Evolutionary conservation across 306 rosid species (phyloP).

Genomic region (Fragaria iinumae): DNA sequence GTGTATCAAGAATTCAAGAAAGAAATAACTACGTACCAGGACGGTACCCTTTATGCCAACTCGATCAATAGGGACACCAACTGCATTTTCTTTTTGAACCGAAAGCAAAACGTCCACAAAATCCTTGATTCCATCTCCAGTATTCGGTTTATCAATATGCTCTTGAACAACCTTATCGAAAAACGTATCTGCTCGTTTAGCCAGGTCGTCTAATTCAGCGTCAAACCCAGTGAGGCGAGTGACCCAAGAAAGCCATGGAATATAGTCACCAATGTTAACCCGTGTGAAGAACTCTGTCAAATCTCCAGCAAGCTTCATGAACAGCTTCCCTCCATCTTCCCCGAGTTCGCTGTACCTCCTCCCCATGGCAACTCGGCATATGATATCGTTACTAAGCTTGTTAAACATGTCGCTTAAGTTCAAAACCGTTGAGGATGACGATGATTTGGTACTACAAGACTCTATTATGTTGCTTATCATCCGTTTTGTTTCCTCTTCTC

Average conservation of each 20-base stretch:
- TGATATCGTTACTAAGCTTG: background rate
- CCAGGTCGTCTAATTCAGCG: background rate
- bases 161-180: background rate
- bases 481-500: background rate
- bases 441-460: background rate
- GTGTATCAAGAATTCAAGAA: too few relatives aligned
- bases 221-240: background rate
- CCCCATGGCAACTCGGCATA: background rate
- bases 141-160: background rate
- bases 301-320: background rate
- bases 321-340: background rate
- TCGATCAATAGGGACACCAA: background rate
- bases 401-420: background rate
- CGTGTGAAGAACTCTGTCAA: background rate
- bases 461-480: background rate
- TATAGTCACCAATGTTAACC: background rate
- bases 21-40: background rate
- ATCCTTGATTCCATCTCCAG: background rate
- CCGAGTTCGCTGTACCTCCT: background rate
- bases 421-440: background rate
- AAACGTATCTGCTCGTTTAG: background rate
- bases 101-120: background rate
- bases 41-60: background rate
- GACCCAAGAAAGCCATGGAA: conserved; percentile 4
- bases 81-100: background rate